Percentiles rank a stretch among this genome's conserved stretches.
Conservation (phyloP, 176 grass and related monocot genomes). For the Oryza meyeriana region DNA sequence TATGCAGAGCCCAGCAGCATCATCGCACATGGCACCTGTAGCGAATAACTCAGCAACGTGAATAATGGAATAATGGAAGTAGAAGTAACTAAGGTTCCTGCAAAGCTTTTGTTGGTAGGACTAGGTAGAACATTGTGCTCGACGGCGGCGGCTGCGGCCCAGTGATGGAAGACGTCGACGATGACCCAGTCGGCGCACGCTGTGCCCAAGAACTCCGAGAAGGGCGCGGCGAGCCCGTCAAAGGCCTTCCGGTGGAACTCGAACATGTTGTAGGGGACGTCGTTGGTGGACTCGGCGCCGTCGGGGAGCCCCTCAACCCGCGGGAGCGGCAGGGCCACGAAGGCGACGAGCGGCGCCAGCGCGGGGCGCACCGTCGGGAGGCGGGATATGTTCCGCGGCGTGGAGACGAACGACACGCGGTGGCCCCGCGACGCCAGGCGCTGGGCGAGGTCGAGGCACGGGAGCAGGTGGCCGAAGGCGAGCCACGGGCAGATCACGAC, state of each 20-base stretch:
- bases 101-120: neutral
- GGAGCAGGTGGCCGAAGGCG: conserved; percentile 39
- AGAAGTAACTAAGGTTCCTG: neutral
- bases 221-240: conserved; percentile 30
- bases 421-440: conserved; percentile 21
- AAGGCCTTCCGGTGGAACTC: conserved; percentile 35
- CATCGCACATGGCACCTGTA: conserved; percentile 7
- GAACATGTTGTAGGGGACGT: conserved; percentile 20
- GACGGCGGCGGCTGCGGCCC: conserved; percentile 23
- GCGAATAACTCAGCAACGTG: neutral
- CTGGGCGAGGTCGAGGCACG: conserved; percentile 30
- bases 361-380: conserved; percentile 8
- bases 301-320: conserved; percentile 8
- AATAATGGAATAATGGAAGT: neutral
- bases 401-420: conserved; percentile 42
- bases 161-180: conserved; percentile 24
- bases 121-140: neutral
- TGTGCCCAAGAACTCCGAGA: neutral
- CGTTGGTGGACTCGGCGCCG: conserved; percentile 39
- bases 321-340: conserved; percentile 37
- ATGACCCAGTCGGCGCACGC: conserved; percentile 36
- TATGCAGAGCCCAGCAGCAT: neutral
- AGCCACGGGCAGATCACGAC: conserved; percentile 38
- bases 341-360: neutral
- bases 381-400: conserved; percentile 32